Evolutionary conservation across 805 yeast genomes (phyloP), one percentile per base, ranked within the genome.

Genomic region (Torulaspora franciscae): DNA sequence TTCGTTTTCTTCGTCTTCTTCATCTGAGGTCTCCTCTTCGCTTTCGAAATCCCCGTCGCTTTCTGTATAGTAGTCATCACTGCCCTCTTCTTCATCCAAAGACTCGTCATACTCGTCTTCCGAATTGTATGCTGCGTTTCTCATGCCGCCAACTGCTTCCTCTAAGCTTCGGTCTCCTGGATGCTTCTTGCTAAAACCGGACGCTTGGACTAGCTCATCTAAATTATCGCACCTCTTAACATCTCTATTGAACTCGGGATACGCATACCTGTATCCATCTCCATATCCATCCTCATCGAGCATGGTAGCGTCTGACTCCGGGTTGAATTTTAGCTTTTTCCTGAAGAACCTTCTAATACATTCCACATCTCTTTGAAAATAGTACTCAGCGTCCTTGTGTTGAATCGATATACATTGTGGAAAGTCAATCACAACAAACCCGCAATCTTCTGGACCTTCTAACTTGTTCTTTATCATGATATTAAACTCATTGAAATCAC

Each of bases 401-500:
- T 85, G 90, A 37, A 86, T 85, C 17, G 96, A 87, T 13, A 93
- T 85, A 79, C 97, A 91, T 67, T 93, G 99, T 3, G 99, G 99
- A 73, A 93, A 93, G 73, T 93, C 99, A 58, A 93, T 91, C 23
- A 93, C 96, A 15, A 90, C 83, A 57, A 89, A 87, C 40, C 86
- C 93, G 34, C 69, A 67, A 44, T 81, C 86, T 46, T 67, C 69
- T 14, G 72, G 59, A 32, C 63, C 71, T 13, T 69, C 67, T 14
- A 28, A 34, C 9, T 36, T 76, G 26, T 77, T 72, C 50, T 84
- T 84, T 32, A 85, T 73, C 77, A 93, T 87, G 55, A 93, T 88
- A 65, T 93, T 93, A 67, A 93, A 93, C 68, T 93, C 99, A 65
- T 93, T 93, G 70, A 82, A 93, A 71, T 93, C 99, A 74, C 99